Base-by-base conservation (phyloP, 1,139 yeast genomes). In the Insectozyma bohioensis region DNA sequence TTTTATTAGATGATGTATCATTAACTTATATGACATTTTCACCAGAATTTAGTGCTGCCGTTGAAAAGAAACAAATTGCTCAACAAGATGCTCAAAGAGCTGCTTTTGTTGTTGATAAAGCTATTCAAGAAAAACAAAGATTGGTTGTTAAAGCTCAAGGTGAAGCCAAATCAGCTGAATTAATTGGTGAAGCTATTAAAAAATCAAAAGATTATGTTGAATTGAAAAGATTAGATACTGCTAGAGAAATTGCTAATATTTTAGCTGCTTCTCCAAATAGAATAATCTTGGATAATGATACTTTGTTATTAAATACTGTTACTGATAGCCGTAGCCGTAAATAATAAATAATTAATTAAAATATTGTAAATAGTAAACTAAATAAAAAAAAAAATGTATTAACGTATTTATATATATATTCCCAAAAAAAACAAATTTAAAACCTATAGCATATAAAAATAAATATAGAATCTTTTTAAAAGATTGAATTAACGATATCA, bases 61-160 rank as follows among this genome's bases (percentile, higher is more conserved):
- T 92, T 34, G 99, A 92, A 67, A 95, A 97, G 39, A 92, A 92
- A 66, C 98, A 92, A 67, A 92, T 92, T 61, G 98, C 99, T 21
- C 98, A 94, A 64, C 99, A 92, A 68, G 98, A 92, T 59, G 97
- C 98, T 18, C 97, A 92, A 67, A 80, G 95, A 60, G 97, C 98
- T 10, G 97, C 97, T 0, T 94, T 90, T 49, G 72, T 92, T 33
- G 98, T 92, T 35, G 98, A 92, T 61, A 86, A 90, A 56, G 98
- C 99, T 12, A 80, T 85, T 48, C 98, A 94, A 63, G 98, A 92
- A 67, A 92, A 92, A 61, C 97, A 92, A 62, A 95, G 94, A 58
- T 75, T 86, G 67, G 95, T 92, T 47, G 97, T 92, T 39, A 87
- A 85, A 61, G 97, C 97, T 5, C 85, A 87, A 59, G 99, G 99